A percentile compares a stretch with the other conserved stretches of the same genome.
Conservation (phyloP, 139 green algal species). For the Asterochloris sp. region DNA sequence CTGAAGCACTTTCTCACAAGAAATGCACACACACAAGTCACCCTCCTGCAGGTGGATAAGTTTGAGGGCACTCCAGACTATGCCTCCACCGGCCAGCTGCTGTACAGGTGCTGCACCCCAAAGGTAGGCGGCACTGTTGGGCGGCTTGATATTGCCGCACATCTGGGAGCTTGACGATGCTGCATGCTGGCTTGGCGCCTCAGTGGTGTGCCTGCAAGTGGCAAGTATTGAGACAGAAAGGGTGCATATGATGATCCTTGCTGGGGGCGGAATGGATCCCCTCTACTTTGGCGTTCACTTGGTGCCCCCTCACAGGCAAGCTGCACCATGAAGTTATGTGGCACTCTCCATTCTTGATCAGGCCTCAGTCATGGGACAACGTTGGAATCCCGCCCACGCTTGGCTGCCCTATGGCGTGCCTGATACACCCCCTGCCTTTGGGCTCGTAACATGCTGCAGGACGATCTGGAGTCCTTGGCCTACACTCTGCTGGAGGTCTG, state of each 20-base stretch:
- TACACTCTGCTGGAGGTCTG: conserved; percentile 33
- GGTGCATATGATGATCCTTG: too few relatives aligned
- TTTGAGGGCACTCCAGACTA: conserved; percentile 36
- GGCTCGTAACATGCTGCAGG: background rate
- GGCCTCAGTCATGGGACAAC: background rate
- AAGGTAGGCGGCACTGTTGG: background rate
- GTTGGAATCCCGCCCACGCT: background rate
- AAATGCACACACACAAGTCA: background rate
- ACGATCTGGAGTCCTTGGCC: conserved; percentile 47
- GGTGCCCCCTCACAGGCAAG: background rate
- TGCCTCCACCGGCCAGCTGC: conserved; percentile 26
- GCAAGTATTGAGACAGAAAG: too few relatives aligned
- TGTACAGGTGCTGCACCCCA: conserved; percentile 9
- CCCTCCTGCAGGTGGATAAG: background rate
- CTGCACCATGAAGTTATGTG: background rate
- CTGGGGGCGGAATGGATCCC: too few relatives aligned
- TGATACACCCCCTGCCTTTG: background rate
- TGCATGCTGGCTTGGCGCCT: too few relatives aligned
- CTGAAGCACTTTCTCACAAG: background rate
- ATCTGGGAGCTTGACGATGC: too few relatives aligned
- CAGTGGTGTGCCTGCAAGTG: too few relatives aligned
- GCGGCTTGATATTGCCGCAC: too few relatives aligned
- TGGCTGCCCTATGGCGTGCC: background rate
- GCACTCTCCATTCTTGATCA: background rate
- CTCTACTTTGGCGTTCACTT: too few relatives aligned